A percentile compares a stretch with the other conserved stretches of the same genome.
Evolutionary conservation across 257 asterid species (phyloP).

Genomic region (Euphrasia confusa): DNA sequence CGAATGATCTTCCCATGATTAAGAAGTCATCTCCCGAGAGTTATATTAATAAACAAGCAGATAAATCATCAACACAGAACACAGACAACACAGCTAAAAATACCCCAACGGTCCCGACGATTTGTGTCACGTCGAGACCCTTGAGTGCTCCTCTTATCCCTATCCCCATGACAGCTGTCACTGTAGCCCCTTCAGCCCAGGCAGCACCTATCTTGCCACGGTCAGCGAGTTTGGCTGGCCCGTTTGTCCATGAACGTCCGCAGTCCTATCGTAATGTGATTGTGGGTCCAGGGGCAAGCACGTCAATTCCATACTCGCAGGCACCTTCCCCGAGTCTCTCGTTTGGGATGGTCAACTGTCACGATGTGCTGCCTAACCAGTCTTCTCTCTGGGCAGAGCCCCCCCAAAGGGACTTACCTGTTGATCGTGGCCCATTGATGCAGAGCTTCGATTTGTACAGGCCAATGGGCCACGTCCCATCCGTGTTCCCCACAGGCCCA

Average conservation of each 20-base stretch:
- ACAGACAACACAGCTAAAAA: constrained; percentile 35
- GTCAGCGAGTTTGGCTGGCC: constrained; percentile 71
- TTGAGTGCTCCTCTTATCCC: constrained; percentile 73
- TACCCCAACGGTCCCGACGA: constrained; percentile 35
- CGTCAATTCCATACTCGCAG: constrained; percentile 38
- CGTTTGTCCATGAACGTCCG: constrained; percentile 63
- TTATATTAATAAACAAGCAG: constrained; percentile 32
- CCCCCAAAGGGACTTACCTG: constrained; percentile 35
- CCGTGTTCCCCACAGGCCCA: constrained; percentile 42
- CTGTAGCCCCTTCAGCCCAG: constrained; percentile 49
- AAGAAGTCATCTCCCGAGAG: constrained; percentile 40
- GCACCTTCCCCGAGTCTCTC: constrained; percentile 43
- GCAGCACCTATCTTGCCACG: constrained; percentile 57
- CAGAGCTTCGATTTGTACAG: constrained; percentile 36
- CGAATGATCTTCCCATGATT: constrained; percentile 27
- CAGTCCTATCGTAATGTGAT: constrained; percentile 80
- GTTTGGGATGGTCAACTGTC: constrained; percentile 42
- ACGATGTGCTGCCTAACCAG: constrained; percentile 38
- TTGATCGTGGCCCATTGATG: constrained; percentile 30
- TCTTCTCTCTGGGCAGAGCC: constrained; percentile 49
- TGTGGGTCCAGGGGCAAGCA: constrained; percentile 46
- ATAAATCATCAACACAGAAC: constrained; percentile 32
- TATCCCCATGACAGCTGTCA: constrained; percentile 46
- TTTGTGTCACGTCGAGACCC: constrained; percentile 61
- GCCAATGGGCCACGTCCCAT: constrained; percentile 37